Evolutionary conservation across 2,329 filamentous ascomycete species (phyloP).

Genomic region (Fusarium lateritium): DNA sequence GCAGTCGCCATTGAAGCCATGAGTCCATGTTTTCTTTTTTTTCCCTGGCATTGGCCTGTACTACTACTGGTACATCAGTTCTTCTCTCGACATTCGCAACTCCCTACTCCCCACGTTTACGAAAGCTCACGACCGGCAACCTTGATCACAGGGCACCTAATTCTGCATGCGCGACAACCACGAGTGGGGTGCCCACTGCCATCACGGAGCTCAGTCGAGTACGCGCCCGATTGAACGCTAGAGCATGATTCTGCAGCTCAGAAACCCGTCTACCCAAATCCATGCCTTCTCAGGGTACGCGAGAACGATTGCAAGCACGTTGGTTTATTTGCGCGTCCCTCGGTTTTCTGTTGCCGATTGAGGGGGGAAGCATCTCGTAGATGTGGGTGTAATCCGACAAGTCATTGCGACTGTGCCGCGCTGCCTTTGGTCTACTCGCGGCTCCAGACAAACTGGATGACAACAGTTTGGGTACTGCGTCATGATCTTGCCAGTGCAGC

Average conservation of each 20-base stretch:
- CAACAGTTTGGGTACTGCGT: neutral
- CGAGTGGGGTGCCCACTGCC: neutral
- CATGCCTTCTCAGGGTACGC: no score
- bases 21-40: neutral
- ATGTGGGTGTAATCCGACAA: neutral
- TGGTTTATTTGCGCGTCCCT: no score
- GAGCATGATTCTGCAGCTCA: no score
- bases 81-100: neutral
- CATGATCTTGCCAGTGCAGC: neutral
- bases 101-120: neutral
- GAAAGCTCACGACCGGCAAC: neutral
- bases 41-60: neutral
- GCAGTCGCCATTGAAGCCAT: no score
- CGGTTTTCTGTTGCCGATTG: no score
- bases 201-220: neutral
- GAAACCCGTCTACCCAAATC: no score
- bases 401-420: neutral
- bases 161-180: neutral
- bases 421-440: no score
- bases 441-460: no score
- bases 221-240: no score
- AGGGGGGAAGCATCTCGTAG: no score
- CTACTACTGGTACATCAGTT: no score
- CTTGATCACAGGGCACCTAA: neutral
- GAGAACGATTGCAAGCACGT: no score